Conservation (phyloP, 352 stramenopile genomes). For the Aphanomyces euteiches region DNA sequence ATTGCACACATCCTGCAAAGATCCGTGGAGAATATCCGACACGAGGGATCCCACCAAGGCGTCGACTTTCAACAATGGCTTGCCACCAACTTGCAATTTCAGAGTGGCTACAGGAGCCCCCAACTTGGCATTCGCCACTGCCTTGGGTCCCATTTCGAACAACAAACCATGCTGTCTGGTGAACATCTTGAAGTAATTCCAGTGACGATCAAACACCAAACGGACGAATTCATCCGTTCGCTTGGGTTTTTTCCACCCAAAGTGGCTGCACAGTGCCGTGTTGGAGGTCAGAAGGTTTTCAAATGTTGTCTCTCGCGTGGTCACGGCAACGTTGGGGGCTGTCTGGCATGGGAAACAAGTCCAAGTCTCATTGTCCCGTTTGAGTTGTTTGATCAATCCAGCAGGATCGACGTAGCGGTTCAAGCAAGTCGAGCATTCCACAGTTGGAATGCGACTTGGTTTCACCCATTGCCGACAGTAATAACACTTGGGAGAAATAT, state of each 20-base stretch:
- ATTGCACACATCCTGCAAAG: constrained; percentile 15
- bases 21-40: not conserved
- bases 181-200: constrained; percentile 29
- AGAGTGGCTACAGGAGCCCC: not conserved
- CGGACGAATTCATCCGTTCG: not conserved
- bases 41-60: not conserved
- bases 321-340: not conserved
- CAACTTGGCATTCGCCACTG: not conserved
- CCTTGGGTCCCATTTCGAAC: not conserved
- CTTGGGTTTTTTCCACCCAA: constrained; percentile 20
- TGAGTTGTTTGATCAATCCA: not conserved
- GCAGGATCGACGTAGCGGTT: constrained; percentile 23
- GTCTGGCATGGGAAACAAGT: not conserved
- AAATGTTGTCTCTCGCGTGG: not conserved
- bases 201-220: not conserved
- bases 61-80: not conserved
- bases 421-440: constrained; percentile 10
- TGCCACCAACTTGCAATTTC: not conserved
- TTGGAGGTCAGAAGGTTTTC: constrained; percentile 1
- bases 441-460: not conserved
- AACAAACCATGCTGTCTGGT: constrained; percentile 10
- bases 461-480: constrained; percentile 17
- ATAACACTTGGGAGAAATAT: constrained; percentile 25
- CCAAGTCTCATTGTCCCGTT: not conserved
- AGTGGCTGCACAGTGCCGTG: not conserved